A percentile compares a stretch with the other conserved stretches of the same genome.
Evolutionary conservation across 768 basidiomycete species (phyloP).

Genomic region (Tricholoma bakamatsutake): DNA sequence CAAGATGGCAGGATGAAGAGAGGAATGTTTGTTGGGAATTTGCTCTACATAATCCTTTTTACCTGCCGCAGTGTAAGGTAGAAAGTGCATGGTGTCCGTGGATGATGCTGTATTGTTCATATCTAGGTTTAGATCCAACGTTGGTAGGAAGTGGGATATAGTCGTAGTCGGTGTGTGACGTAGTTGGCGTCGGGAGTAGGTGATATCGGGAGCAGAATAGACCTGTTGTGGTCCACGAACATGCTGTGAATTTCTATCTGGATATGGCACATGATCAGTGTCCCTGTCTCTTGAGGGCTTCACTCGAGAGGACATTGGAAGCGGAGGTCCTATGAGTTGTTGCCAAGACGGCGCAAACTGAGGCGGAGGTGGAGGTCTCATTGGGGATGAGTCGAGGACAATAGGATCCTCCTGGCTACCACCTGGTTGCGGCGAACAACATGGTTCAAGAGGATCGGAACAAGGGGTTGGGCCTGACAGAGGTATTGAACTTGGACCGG

Average conservation of each 20-base stretch:
- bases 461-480: not conserved
- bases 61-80: not conserved
- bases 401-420: slow-evolving; percentile 36
- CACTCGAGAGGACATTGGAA: slow-evolving; percentile 2
- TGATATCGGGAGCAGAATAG: slow-evolving; percentile 18
- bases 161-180: not conserved
- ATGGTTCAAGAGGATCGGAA: not conserved
- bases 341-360: slow-evolving; percentile 28
- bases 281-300: slow-evolving; percentile 1
- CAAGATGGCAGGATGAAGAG: slow-evolving; percentile 46
- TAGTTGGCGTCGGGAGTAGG: slow-evolving; percentile 6
- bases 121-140: not conserved
- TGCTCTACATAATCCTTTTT: slow-evolving; percentile 13
- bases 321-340: not conserved
- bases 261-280: slow-evolving; percentile 35
- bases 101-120: not conserved
- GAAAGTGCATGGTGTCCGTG: not conserved
- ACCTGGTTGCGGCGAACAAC: slow-evolving; percentile 11
- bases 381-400: slow-evolving; percentile 37
- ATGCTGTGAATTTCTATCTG: slow-evolving; percentile 49
- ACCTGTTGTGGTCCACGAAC: slow-evolving; percentile 50
- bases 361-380: slow-evolving; percentile 16
- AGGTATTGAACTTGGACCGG: not conserved
- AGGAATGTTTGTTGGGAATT: slow-evolving; percentile 28
- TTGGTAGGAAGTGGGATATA: not conserved